Base-by-base conservation (phyloP, 140 eudicot species). In the Cichorium intybus region DNA sequence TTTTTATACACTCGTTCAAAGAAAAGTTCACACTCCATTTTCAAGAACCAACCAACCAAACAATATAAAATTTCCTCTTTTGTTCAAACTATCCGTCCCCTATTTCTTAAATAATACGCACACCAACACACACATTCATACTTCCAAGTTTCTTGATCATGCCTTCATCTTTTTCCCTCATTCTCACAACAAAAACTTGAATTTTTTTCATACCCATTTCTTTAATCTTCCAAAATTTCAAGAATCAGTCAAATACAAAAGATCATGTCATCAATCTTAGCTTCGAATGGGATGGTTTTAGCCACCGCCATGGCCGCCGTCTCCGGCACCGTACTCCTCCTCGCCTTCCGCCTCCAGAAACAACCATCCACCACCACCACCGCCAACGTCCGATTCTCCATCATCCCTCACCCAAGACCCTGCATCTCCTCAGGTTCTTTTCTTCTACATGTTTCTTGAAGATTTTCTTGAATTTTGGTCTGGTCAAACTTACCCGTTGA, bases 241-340 rank as follows among this genome's bases (percentile, higher is more conserved):
- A 63, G 59, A 72, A 63, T 53, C 39, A 10, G 15, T 54, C 15
- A 11, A 11, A 45, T 10, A 45, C 24, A 43, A 47, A 47, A 16
- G 28, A 77, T 58, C 72, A 88, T 88, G 96, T 75, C 96, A 71
- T 75, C 96, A 8, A 78, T 81, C 75, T 62, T 85, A 79, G 75
- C 78, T 48, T 80, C 96, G 18, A 84, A 85, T 51, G 78, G 92
- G 27, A 70, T 81, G 80, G 83, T 86, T 24, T 72, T 89, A 41
- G 97, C 95, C 63, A 83, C 97, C 17, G 97, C 95, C 85, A 81
- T 89, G 95, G 97, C 97, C 6, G 89, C 97, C 24, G 89, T 89
- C 57, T 89, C 97, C 58, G 97, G 97, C 74, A 86, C 92, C 68
- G 82, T 86, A 0, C 75, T 86, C 58, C 85, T 89, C 62, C 90